phyloP scores from a whole-genome alignment of 805 yeast genomes.

The Cyberlindnera japonica region DNA sequence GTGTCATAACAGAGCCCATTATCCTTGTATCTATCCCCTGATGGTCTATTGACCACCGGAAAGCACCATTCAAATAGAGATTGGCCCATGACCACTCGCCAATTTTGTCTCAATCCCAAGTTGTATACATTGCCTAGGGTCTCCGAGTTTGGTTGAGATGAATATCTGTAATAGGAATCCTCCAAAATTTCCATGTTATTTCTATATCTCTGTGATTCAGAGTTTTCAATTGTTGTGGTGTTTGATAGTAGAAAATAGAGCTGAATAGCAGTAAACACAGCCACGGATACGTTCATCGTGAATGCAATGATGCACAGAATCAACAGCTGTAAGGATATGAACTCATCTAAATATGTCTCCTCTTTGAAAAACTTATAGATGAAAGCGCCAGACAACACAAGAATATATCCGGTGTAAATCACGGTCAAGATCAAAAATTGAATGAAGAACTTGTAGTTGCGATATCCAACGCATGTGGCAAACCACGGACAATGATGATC shows the following conservation, averaged over 20 bases:
- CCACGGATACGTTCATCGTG: constrained; percentile 53
- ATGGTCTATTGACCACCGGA: constrained; percentile 42
- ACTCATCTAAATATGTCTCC: constrained; percentile 36
- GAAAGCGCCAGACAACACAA: constrained; percentile 37
- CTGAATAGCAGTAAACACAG: constrained; percentile 54
- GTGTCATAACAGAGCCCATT: constrained; percentile 52
- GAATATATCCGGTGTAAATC: constrained; percentile 42
- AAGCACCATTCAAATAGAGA: constrained; percentile 64
- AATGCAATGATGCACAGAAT: constrained; percentile 53
- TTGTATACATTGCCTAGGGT: constrained; percentile 69
- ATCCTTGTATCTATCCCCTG: constrained; percentile 30
- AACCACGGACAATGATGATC: constrained; percentile 98
- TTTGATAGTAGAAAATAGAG: constrained; percentile 58
- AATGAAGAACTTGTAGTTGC: constrained; percentile 74
- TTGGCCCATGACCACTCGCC: constrained; percentile 72
- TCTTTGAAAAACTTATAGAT: constrained; percentile 46
- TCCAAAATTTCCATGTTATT: constrained; percentile 36
- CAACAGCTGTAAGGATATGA: constrained; percentile 56
- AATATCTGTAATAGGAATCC: constrained; percentile 34
- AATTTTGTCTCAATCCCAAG: constrained; percentile 60
- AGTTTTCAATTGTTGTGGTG: constrained; percentile 78
- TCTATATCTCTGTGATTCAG: constrained; percentile 48
- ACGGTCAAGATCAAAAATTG: constrained; percentile 63
- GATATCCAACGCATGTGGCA: constrained; percentile 79
- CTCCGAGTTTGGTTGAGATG: constrained; percentile 40